Percentiles rank a stretch among this genome's conserved stretches.
Conservation (phyloP, 345 rosid species). For the Trapa bicornis region DNA sequence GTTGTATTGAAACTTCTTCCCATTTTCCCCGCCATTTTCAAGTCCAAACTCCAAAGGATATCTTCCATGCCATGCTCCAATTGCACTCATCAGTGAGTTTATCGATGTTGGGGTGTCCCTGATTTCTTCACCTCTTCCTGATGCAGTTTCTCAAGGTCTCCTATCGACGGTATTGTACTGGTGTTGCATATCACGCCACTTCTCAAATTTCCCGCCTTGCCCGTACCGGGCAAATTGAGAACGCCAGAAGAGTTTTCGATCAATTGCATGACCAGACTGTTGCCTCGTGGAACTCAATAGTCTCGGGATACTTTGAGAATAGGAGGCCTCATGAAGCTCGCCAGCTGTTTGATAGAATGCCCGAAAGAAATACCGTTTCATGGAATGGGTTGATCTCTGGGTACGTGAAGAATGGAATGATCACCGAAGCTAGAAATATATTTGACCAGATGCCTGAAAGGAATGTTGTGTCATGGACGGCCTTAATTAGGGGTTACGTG, state of each 20-base stretch:
- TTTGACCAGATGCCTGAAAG: constrained; percentile 60
- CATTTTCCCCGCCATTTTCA: too few relatives aligned
- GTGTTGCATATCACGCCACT: constrained; percentile 12
- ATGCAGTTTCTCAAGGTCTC: constrained; percentile 28
- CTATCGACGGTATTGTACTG: constrained; percentile 21
- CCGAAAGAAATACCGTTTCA: neutral
- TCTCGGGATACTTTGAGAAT: neutral
- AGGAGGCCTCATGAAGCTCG: neutral
- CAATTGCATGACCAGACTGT: constrained; percentile 30
- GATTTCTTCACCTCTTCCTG: neutral
- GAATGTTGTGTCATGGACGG: constrained; percentile 67
- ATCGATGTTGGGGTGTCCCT: neutral
- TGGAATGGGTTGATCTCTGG: neutral
- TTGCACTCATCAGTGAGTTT: neutral
- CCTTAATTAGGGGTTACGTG: constrained; percentile 59
- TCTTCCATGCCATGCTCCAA: neutral
- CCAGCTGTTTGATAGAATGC: neutral
- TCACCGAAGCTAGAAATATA: constrained; percentile 7
- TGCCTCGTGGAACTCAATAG: neutral
- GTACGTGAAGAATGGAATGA: neutral
- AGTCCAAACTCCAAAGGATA: neutral
- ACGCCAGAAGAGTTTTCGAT: constrained; percentile 49
- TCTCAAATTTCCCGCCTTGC: constrained; percentile 39
- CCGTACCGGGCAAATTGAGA: constrained; percentile 37
- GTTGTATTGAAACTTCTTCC: too few relatives aligned